Conservation (phyloP, 2,329 filamentous ascomycete genomes). For the Pestalotiopsis sp. region DNA sequence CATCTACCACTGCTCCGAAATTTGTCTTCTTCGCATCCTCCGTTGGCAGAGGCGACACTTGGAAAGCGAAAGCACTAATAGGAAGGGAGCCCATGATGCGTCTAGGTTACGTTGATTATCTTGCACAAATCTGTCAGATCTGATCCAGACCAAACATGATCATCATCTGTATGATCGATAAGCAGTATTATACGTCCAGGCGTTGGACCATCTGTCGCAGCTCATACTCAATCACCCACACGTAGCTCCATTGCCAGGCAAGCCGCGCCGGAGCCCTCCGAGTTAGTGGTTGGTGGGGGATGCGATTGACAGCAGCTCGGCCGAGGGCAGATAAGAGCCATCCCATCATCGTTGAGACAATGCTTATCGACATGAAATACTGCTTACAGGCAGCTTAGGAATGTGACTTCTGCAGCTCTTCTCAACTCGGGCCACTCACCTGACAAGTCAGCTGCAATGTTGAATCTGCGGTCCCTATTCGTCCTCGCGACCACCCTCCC, state of each 20-base stretch:
- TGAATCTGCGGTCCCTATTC: background rate
- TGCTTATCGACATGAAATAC: background rate
- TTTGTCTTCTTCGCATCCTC: conserved; percentile 34
- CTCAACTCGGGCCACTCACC: background rate
- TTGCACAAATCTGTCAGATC: background rate
- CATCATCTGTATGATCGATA: background rate
- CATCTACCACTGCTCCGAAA: conserved; percentile 36
- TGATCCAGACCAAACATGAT: background rate
- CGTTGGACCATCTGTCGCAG: background rate
- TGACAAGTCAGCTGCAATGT: background rate
- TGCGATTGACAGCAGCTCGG: background rate
- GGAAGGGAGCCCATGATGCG: background rate
- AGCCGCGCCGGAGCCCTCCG: background rate
- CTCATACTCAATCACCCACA: background rate
- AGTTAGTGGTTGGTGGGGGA: background rate
- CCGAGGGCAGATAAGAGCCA: conserved; percentile 2
- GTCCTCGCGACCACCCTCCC: background rate
- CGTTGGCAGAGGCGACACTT: conserved; percentile 22
- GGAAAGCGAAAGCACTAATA: conserved; percentile 12
- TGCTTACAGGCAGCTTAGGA: background rate
- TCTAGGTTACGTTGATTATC: background rate
- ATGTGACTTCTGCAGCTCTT: background rate
- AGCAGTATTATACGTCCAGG: background rate
- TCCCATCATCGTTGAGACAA: background rate
- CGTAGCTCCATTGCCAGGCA: background rate